These are phyloP conservation scores for Fusarium nodosum DNA, from an alignment of 2,329 filamentous ascomycete genomes.

Conservation along the genomic window DNA sequence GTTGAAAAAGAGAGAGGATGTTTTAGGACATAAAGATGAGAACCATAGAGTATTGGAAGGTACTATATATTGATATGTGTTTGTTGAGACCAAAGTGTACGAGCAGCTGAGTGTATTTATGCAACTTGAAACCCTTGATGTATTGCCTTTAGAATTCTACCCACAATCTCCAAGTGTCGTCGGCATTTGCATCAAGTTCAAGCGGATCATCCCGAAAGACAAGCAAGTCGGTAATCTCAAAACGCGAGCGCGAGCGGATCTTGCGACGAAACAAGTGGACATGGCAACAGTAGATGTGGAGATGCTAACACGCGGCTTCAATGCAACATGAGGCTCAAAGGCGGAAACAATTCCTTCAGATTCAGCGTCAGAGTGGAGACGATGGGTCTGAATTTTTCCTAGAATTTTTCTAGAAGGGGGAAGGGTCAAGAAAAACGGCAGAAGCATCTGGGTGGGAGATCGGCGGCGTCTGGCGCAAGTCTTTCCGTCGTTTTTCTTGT, in stretches of 20 bases:
- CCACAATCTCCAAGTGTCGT: not conserved
- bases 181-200: not conserved
- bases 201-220: not conserved
- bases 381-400: not conserved
- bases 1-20: not conserved
- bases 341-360: not conserved
- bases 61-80: not conserved
- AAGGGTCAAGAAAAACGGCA: no score
- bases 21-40: no score
- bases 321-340: conserved; percentile 17
- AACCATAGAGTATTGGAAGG: not conserved
- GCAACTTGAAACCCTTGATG: not conserved
- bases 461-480: no score
- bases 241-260: conserved; percentile 27
- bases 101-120: not conserved
- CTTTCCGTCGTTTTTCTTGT: no score
- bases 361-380: conserved; percentile 9
- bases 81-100: not conserved
- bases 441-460: no score
- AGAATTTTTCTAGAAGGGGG: not conserved
- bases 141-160: not conserved
- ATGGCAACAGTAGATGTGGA: not conserved
- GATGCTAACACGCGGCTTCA: not conserved
- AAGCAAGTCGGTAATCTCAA: not conserved
- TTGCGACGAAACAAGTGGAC: not conserved